Percentiles rank a stretch among this genome's conserved stretches.
phyloP scores from a whole-genome alignment of 345 rosid genomes.

The Gossypium anomalum region DNA sequence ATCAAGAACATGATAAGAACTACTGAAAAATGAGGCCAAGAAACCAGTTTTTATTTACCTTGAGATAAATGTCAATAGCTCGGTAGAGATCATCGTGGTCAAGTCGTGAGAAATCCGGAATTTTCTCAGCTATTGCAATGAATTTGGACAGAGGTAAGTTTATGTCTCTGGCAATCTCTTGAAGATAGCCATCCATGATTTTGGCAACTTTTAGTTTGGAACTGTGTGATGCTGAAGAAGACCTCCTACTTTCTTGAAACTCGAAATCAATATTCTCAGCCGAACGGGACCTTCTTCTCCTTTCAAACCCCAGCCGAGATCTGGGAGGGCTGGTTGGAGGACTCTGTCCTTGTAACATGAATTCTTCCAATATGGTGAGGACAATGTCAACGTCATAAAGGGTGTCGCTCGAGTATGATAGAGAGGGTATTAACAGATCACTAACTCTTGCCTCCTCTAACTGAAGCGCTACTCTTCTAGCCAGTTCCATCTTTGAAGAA shows the following conservation, averaged over 20 bases:
- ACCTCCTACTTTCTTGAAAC: slow-evolving; percentile 85
- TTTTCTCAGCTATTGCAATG: slow-evolving; percentile 65
- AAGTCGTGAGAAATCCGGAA: slow-evolving; percentile 78
- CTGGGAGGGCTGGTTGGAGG: slow-evolving; percentile 91
- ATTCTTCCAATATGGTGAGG: slow-evolving; percentile 71
- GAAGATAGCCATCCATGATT: slow-evolving; percentile 83
- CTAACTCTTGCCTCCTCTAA: slow-evolving; percentile 79
- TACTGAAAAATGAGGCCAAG: neutral
- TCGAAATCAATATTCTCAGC: slow-evolving; percentile 80
- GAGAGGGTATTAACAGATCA: slow-evolving; percentile 74
- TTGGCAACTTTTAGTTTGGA: slow-evolving; percentile 92
- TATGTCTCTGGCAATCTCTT: slow-evolving; percentile 67
- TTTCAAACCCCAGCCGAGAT: slow-evolving; percentile 58
- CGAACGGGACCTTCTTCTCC: slow-evolving; percentile 90
- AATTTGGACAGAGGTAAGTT: slow-evolving; percentile 79
- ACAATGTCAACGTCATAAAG: slow-evolving; percentile 77
- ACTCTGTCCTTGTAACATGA: slow-evolving; percentile 86
- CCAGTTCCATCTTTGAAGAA: slow-evolving; percentile 72
- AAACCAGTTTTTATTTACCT: slow-evolving; percentile 41
- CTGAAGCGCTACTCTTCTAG: slow-evolving; percentile 75
- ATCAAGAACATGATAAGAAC: neutral
- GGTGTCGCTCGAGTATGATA: slow-evolving; percentile 38
- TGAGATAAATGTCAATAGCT: slow-evolving; percentile 94
- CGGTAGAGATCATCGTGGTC: slow-evolving; percentile 92
- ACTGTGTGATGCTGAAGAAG: slow-evolving; percentile 94